phyloP scores from a whole-genome alignment of 1,284 basidiomycete species.

The Cerioporus squamosus region DNA sequence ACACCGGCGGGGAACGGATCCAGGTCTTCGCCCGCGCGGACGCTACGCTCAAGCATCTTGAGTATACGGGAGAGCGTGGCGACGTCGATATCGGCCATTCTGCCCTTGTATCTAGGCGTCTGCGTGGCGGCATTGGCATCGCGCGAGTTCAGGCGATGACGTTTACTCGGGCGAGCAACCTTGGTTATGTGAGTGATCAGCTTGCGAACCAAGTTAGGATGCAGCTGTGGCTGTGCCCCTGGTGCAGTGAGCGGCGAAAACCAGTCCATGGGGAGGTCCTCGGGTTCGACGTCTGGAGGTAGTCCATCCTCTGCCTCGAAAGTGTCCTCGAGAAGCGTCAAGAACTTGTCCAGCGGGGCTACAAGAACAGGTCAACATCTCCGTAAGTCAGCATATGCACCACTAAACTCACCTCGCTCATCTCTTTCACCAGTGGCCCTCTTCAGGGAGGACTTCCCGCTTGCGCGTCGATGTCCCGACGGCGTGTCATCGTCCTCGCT shows the following conservation, averaged over 20 bases:
- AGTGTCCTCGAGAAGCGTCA: slow-evolving; percentile 77
- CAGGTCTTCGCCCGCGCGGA: slow-evolving; percentile 72
- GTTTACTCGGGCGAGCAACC: slow-evolving; percentile 66
- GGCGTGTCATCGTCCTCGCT: slow-evolving; percentile 51
- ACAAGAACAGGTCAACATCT: slow-evolving; percentile 8
- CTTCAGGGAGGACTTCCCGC: slow-evolving; percentile 51
- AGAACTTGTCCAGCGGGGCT: slow-evolving; percentile 80
- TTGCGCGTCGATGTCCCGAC: slow-evolving; percentile 35
- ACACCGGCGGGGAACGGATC: slow-evolving; percentile 59
- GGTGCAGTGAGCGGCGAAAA: slow-evolving; percentile 70
- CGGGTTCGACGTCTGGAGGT: slow-evolving; percentile 61
- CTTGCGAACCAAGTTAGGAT: slow-evolving; percentile 65
- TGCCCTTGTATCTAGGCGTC: slow-evolving; percentile 53
- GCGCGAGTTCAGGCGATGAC: slow-evolving; percentile 49
- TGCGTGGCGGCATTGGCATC: slow-evolving; percentile 40
- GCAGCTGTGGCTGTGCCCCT: slow-evolving; percentile 61
- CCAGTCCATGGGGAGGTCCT: slow-evolving; percentile 63
- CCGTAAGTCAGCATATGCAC: neutral
- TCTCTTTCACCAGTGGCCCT: slow-evolving; percentile 74
- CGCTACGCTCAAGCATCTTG: slow-evolving; percentile 77
- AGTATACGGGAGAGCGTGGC: slow-evolving; percentile 65
- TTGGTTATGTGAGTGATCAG: slow-evolving; percentile 69
- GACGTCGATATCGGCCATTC: slow-evolving; percentile 70
- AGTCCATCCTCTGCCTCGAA: slow-evolving; percentile 89
- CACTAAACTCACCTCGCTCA: slow-evolving; percentile 59